phyloP scores from a whole-genome alignment of 495 filamentous ascomycete genomes.

The Bacidia gigantensis region DNA sequence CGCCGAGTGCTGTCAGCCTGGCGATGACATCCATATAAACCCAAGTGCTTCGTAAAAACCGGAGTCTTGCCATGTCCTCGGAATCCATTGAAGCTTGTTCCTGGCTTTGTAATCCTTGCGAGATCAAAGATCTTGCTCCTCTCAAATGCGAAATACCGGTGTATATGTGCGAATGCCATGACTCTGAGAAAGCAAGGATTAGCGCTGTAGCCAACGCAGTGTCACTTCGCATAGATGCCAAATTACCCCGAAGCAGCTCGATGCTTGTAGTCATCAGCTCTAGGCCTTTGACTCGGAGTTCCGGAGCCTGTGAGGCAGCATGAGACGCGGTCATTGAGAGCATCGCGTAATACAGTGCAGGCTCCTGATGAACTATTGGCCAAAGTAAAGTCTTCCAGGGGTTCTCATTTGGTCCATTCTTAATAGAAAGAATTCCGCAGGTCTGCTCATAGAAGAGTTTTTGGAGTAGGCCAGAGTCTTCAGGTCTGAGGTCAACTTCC shows the following conservation, averaged over 20 bases:
- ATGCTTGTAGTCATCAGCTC: constrained; percentile 61
- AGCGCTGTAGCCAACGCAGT: constrained; percentile 62
- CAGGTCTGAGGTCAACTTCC: not conserved
- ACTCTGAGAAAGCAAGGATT: constrained; percentile 61
- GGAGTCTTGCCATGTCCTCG: constrained; percentile 41
- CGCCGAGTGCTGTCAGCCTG: constrained; percentile 52
- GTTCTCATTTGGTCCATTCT: constrained; percentile 60
- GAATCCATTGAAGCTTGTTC: constrained; percentile 22
- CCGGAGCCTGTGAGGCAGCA: constrained; percentile 42
- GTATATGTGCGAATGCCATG: constrained; percentile 63
- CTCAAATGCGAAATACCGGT: constrained; percentile 62
- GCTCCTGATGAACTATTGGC: constrained; percentile 52
- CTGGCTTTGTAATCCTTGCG: constrained; percentile 37
- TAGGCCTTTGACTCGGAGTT: constrained; percentile 50
- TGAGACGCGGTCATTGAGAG: constrained; percentile 67
- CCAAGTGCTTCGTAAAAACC: constrained; percentile 66
- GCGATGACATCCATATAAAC: constrained; percentile 76
- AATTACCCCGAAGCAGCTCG: constrained; percentile 39
- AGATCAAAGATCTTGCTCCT: constrained; percentile 53
- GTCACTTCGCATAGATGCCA: constrained; percentile 48
- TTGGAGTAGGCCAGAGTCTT: not conserved
- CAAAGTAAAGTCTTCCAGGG: constrained; percentile 65
- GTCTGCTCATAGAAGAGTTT: constrained; percentile 38
- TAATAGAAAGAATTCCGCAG: constrained; percentile 63
- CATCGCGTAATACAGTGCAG: constrained; percentile 63